phyloP scores from a whole-genome alignment of 306 rosid species.

The Citrullus mucosospermus region DNA sequence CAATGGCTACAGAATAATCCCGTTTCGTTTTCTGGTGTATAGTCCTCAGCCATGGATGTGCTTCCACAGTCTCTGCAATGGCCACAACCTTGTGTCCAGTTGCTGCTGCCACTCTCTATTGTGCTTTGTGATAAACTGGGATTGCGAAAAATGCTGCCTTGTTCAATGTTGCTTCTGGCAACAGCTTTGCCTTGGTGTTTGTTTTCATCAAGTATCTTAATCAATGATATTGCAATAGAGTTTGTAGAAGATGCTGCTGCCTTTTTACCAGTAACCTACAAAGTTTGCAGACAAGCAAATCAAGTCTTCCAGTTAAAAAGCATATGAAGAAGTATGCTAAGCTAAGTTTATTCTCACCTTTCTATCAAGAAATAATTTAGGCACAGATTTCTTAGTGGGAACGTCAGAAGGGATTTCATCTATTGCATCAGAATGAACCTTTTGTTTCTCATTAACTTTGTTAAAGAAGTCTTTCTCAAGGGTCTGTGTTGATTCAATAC shows the following conservation, averaged over 20 bases:
- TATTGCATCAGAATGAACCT: neutral
- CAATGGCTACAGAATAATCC: neutral
- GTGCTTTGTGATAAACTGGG: neutral
- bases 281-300: neutral
- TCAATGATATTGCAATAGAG: conserved; percentile 3
- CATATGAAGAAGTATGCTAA: neutral
- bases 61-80: conserved; percentile 10
- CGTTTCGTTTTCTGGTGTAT: neutral
- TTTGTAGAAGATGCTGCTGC: conserved; percentile 6
- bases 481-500: conserved; percentile 8
- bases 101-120: neutral
- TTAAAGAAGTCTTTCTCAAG: conserved; percentile 8
- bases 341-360: neutral
- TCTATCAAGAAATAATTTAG: conserved; percentile 7
- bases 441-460: conserved; percentile 8
- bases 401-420: neutral
- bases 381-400: conserved; percentile 4
- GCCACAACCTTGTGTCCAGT: conserved; percentile 1
- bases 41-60: conserved; percentile 12
- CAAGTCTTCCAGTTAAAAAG: neutral
- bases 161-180: conserved; percentile 6
- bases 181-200: conserved; percentile 5
- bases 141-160: conserved; percentile 1
- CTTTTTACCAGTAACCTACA: conserved; percentile 27
- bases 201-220: conserved; percentile 5